phyloP scores from a whole-genome alignment of 176 grass and related monocot genomes.

The Melocanna baccifera region DNA sequence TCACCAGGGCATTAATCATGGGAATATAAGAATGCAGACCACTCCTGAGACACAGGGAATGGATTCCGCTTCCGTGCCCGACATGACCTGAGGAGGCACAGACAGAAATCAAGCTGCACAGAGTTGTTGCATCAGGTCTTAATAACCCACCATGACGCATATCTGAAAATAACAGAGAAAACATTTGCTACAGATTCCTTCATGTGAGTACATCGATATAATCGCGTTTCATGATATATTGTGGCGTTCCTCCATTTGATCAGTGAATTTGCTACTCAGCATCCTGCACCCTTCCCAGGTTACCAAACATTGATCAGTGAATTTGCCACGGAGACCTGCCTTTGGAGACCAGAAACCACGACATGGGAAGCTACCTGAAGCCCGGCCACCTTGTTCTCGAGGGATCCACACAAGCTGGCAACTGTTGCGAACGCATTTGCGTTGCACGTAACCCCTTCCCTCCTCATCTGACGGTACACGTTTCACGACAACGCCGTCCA shows the following conservation, averaged over 20 bases:
- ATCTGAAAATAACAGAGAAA: conserved; percentile 51
- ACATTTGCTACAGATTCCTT: conserved; percentile 41
- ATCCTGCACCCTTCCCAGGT: conserved; percentile 43
- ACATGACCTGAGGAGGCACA: conserved; percentile 42
- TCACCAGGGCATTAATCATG: conserved; percentile 25
- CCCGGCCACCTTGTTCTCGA: conserved; percentile 44
- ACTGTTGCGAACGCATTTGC: too few relatives aligned
- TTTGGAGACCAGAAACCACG: conserved; percentile 51
- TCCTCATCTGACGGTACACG: conserved; percentile 46
- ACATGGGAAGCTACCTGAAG: conserved; percentile 66
- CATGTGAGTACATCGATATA: conserved; percentile 54
- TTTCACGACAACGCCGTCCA: conserved; percentile 65
- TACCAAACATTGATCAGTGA: conserved; percentile 76
- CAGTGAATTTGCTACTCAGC: conserved; percentile 52
- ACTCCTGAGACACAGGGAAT: conserved; percentile 43
- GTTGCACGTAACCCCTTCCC: conserved; percentile 50
- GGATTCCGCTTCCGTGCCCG: conserved; percentile 45
- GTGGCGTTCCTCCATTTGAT: conserved; percentile 28
- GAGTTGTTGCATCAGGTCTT: conserved; percentile 19
- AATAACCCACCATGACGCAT: not conserved
- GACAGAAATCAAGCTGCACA: conserved; percentile 32
- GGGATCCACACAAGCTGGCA: not conserved
- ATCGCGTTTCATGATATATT: not conserved
- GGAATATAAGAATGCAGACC: conserved; percentile 4
- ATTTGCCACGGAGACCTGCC: conserved; percentile 58